Conservation (phyloP, 2,329 filamentous ascomycete species). For the Penicillium sp. region DNA sequence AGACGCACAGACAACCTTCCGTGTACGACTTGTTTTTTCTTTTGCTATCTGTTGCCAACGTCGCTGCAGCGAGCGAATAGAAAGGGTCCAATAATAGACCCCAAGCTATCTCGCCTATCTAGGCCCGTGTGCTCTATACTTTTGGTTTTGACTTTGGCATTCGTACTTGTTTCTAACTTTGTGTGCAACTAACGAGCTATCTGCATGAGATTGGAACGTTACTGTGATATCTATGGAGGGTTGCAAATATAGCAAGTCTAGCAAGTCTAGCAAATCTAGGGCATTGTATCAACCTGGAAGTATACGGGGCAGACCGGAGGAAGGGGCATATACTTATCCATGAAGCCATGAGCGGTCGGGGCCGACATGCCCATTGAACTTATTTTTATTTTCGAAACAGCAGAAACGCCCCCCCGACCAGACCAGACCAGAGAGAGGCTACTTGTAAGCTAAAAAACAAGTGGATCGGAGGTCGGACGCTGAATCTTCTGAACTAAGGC, state of each 20-base stretch:
- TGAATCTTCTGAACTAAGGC: background rate
- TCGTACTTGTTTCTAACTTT: too few species aligned
- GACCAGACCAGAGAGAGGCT: too few species aligned
- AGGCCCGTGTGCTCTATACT: background rate
- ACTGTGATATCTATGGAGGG: background rate
- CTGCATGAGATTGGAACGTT: too few species aligned
- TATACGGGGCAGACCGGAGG: too few species aligned
- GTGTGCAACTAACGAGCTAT: too few species aligned
- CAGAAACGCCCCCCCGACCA: too few species aligned
- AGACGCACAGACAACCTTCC: constrained; percentile 14
- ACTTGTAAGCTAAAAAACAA: background rate
- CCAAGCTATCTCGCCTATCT: background rate
- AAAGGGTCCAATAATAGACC: background rate
- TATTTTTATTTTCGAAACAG: background rate
- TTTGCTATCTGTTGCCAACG: background rate
- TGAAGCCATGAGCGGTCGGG: background rate
- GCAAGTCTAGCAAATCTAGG: too few species aligned
- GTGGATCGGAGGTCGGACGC: background rate
- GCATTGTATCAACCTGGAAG: too few species aligned
- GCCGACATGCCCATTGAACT: background rate
- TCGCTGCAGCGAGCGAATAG: background rate
- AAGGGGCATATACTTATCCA: too few species aligned
- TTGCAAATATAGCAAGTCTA: too few species aligned
- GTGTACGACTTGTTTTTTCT: background rate
- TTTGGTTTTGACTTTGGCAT: background rate